Evolutionary conservation across 2,329 filamentous ascomycete genomes (phyloP).

Genomic region (Venturia nashicola): DNA sequence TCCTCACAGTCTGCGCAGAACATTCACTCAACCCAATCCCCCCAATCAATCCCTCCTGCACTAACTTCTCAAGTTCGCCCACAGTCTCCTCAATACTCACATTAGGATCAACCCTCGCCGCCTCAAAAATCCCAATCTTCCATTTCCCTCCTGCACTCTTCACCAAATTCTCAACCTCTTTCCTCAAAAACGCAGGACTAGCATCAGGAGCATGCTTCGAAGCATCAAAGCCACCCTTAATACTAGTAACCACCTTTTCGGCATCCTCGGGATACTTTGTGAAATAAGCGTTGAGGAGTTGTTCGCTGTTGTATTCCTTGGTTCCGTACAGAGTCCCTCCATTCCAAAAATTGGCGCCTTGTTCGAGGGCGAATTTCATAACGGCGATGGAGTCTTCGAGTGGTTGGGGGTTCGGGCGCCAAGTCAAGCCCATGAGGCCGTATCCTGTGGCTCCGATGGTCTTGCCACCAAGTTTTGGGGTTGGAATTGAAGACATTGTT

Average conservation of each 20-base stretch:
- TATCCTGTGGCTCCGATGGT: conserved; percentile 31
- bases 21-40: conserved; percentile 44
- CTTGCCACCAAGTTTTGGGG: conserved; percentile 20
- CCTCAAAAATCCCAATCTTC: conserved; percentile 37
- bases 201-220: conserved; percentile 25
- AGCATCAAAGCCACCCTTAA: conserved; percentile 34
- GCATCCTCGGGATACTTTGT: conserved; percentile 38
- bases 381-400: conserved; percentile 29
- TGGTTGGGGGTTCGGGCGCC: conserved; percentile 27
- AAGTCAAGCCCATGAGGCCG: conserved; percentile 39
- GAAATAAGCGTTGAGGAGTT: conserved; percentile 39
- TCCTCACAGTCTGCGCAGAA: conserved; percentile 36
- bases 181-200: conserved; percentile 27
- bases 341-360: conserved; percentile 37
- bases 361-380: conserved; percentile 30
- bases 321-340: conserved; percentile 37
- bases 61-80: conserved; percentile 34
- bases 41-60: conserved; percentile 43
- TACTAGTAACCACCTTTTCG: conserved; percentile 34
- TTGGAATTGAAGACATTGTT: background rate
- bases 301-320: conserved; percentile 33
- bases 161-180: conserved; percentile 34
- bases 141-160: conserved; percentile 33
- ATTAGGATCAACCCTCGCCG: conserved; percentile 30
- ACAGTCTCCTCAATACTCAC: conserved; percentile 38